Base-by-base conservation (phyloP, 768 basidiomycete genomes). In the Mycena pura region DNA sequence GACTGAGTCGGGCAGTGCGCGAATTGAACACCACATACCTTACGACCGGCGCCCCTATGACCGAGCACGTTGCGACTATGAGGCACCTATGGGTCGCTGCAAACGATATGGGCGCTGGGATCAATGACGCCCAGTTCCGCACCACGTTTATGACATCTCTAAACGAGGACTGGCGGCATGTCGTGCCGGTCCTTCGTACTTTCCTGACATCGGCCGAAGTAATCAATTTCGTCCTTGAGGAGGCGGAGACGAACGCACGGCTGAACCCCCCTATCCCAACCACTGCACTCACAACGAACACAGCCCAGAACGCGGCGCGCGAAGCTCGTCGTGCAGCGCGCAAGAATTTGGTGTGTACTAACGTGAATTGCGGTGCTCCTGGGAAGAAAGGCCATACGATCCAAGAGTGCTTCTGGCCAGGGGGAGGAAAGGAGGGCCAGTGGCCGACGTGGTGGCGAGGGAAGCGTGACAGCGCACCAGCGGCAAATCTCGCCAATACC, bases 341-440 rank as follows among this genome's bases (percentile, higher is more conserved):
- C 21, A 46, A 48, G 51, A 40, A 22, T 21, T 45, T 53, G 17
- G 28, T 40, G 2, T 62, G 60, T 24, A 6, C 45, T 0, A 62
- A 62, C 19, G 3, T 34, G 5, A 7, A 40, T 2, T 62, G 60
- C 44, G 46, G 46, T 1, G 60, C 52, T 14, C 8, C n/a, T 3
- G 44, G 47, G 0, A n/a, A 22, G 5, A 25, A 19, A 1, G 53
- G 52, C 1, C 60, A 62, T 24, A 38, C 41, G 7, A 38, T 62
- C 27, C 15, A 7, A 2, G 60, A 62, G 19, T 62, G 60, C 21
- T 62, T 46, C 34, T 62, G 60, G 60, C 52, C 43, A 11, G 60
- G 60, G 8, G 60, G 60, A 27, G 60, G 60, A 21, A 57, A 62
- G 38, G 60, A 56, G 22, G 60, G 60, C 27, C 60, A 62, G n/a